Evolutionary conservation across 2,329 filamentous ascomycete genomes (phyloP), one percentile per base, ranked within the genome.

Genomic region (Scopulariopsis brevicaulis): DNA sequence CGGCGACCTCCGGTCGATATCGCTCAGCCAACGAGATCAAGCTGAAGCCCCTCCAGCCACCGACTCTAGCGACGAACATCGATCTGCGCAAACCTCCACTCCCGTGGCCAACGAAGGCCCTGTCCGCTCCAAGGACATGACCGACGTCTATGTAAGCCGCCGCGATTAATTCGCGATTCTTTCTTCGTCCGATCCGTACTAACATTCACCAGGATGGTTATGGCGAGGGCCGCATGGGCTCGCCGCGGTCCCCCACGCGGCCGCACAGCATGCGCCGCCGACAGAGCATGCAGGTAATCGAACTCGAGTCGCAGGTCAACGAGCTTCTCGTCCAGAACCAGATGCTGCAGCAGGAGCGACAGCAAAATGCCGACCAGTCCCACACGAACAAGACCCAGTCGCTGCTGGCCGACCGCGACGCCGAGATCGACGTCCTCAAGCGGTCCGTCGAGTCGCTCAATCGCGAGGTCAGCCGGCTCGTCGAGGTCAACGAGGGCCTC

Each of bases 241-340:
- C 91, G 70, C 91, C 93, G 68, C 85, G 88, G 67, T 97, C 94
- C 67, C 94, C 94, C 58, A 96, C 90, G 65, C 86, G 93, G 73
- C 92, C 94, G 66, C 90, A 92, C 68, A 96, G 91, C 77, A 89
- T 99, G 82, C 92, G 93, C 66, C 92, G 93, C 69, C 89, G 93
- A 69, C 94, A 96, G 74, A 97, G 93, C 79, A 93, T 97, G 86
- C 93, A 97, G 74, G 85, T 93, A 58, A 85, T 97, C 61, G 93
- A 99, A 66, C 85, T 99, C 68, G 91, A 97, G 76, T 79, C 83
- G 60, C 84, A 82, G 66, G 81, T 99, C 65, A 90, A 96, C 65
- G 87, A 93, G 71, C 79, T 99, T 63, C 77, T 87, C 48, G 84
- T 86, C 24, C 93, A 99, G 70, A 97, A 97, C 68, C 85, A 86